A percentile compares a stretch with the other conserved stretches of the same genome.
Evolutionary conservation across 73 alveolate genomes (phyloP).

Genomic region (Uronychia binucleata): DNA sequence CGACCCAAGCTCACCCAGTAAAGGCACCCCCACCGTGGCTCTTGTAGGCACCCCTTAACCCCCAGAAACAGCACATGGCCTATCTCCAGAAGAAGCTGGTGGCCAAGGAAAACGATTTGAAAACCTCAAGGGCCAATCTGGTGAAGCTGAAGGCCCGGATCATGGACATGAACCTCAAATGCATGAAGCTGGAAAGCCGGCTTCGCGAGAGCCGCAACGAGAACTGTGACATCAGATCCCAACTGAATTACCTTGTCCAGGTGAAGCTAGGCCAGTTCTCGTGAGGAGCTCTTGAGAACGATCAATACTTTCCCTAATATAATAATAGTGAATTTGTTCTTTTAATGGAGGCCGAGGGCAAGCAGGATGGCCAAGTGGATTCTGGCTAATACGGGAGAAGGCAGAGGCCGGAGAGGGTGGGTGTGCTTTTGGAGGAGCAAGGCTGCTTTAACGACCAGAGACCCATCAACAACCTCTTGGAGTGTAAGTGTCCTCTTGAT

Average conservation of each 20-base stretch:
- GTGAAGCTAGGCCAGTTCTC: neutral
- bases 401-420: too few species aligned
- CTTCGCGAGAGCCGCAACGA: neutral
- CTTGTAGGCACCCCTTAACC: neutral
- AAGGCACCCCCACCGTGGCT: neutral
- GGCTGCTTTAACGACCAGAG: too few species aligned
- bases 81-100: neutral
- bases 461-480: too few species aligned
- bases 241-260: neutral
- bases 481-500: too few species aligned
- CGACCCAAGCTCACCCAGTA: neutral
- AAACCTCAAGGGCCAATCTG: neutral
- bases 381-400: too few species aligned
- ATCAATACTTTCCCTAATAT: too few species aligned
- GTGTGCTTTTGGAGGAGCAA: too few species aligned
- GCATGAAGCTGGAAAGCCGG: neutral
- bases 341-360: too few species aligned
- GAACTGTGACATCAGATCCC: neutral
- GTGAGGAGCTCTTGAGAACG: too few species aligned
- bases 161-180: neutral
- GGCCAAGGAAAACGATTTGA: neutral
- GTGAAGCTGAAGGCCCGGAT: neutral
- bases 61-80: neutral
- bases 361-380: too few species aligned
- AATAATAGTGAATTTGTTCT: too few species aligned